A percentile compares a stretch with the other conserved stretches of the same genome.
These are phyloP conservation scores for Pneumocystis oryctolagi DNA, from an alignment of 1,139 yeast species.

Conservation along the genomic window DNA sequence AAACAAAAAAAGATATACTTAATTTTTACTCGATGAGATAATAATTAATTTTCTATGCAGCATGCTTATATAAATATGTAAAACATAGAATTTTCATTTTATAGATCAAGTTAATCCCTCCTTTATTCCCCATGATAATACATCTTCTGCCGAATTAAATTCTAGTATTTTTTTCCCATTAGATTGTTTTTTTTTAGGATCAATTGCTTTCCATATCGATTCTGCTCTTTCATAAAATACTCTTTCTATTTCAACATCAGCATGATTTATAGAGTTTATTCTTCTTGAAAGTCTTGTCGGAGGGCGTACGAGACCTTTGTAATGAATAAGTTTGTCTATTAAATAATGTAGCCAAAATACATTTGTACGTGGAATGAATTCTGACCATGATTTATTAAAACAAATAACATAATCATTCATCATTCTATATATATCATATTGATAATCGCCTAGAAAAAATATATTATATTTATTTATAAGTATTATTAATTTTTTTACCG, in stretches of 20 bases:
- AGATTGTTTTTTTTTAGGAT: slow-evolving; percentile 7
- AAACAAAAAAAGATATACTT: not conserved
- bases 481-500: slow-evolving; percentile 7
- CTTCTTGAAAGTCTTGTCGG: slow-evolving; percentile 4
- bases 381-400: slow-evolving; percentile 25
- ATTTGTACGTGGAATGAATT: slow-evolving; percentile 32
- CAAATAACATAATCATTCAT: slow-evolving; percentile 26
- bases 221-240: slow-evolving; percentile 3
- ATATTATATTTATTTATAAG: not conserved
- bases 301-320: slow-evolving; percentile 23
- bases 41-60: not conserved
- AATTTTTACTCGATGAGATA: not conserved
- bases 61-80: not conserved
- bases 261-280: not conserved
- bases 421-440: slow-evolving; percentile 37
- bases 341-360: slow-evolving; percentile 38
- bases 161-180: not conserved
- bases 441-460: slow-evolving; percentile 32
- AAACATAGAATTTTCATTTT: not conserved
- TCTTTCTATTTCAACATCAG: slow-evolving; percentile 5
- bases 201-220: slow-evolving; percentile 5
- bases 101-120: not conserved
- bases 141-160: not conserved
- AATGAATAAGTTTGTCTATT: slow-evolving; percentile 29
- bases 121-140: not conserved